Percentiles rank a stretch among this genome's conserved stretches.
Evolutionary conservation across 345 rosid genomes (phyloP).

Genomic region (Citrus maxima): DNA sequence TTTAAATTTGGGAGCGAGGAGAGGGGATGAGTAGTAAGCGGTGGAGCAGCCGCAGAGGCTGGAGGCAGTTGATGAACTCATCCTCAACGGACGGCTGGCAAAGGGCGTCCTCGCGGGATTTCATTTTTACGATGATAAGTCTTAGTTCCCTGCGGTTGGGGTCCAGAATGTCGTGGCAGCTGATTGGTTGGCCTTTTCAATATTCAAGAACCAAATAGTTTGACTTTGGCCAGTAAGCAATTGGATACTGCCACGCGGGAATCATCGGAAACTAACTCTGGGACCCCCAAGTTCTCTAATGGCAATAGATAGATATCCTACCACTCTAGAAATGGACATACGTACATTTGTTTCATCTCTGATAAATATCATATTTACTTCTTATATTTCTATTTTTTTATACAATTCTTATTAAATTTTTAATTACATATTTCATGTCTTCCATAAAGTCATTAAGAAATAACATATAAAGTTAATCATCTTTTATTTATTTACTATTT

Average conservation of each 20-base stretch:
- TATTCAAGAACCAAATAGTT: neutral
- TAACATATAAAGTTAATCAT: too few relatives aligned
- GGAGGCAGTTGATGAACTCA: conserved; percentile 16
- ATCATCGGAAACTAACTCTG: too few relatives aligned
- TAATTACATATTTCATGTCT: too few relatives aligned
- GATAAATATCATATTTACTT: too few relatives aligned
- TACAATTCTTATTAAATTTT: too few relatives aligned
- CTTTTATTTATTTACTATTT: too few relatives aligned
- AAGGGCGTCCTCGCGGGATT: neutral
- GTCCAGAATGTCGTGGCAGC: neutral
- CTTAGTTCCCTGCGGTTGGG: neutral
- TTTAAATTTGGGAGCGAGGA: conserved; percentile 19
- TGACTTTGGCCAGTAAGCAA: neutral
- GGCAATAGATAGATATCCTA: too few relatives aligned
- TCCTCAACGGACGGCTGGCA: conserved; percentile 4
- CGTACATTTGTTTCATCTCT: too few relatives aligned
- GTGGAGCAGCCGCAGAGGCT: conserved; percentile 9
- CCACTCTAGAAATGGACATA: too few relatives aligned
- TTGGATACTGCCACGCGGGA: neutral
- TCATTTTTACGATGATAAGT: neutral
- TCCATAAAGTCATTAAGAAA: too few relatives aligned
- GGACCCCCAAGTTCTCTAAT: too few relatives aligned
- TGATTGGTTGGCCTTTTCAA: neutral
- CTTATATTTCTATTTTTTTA: too few relatives aligned
- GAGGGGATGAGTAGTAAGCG: conserved; percentile 15